These are phyloP conservation scores for Penicillium coprophilum DNA, from an alignment of 495 filamentous ascomycete species.

Conservation along the genomic window DNA sequence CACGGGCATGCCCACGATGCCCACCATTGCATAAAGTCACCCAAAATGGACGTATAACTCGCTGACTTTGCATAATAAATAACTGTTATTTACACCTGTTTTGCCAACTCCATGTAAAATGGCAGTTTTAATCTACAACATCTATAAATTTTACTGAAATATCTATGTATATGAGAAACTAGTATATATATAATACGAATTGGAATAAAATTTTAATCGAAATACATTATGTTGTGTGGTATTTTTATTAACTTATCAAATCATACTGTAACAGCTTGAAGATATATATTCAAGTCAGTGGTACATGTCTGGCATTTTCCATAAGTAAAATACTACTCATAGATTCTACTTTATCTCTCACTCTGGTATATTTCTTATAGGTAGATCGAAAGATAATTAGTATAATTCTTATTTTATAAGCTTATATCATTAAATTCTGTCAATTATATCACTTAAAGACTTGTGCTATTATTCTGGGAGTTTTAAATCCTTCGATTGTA, in stretches of 20 bases:
- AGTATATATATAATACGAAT: slow-evolving; percentile 3
- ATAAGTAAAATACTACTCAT: slow-evolving; percentile 4
- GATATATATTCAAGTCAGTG: slow-evolving; percentile 4
- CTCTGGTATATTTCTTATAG: neutral
- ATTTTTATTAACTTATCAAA: slow-evolving; percentile 5
- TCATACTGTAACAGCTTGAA: neutral
- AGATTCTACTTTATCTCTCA: neutral
- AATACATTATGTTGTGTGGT: slow-evolving; percentile 4
- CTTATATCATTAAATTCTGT: slow-evolving; percentile 6
- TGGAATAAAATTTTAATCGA: neutral
- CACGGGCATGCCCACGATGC: neutral
- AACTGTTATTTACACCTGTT: slow-evolving; percentile 1
- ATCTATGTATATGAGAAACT: slow-evolving; percentile 1
- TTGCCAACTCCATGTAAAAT: slow-evolving; percentile 1
- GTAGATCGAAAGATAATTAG: slow-evolving; percentile 2
- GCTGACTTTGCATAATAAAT: slow-evolving; percentile 1
- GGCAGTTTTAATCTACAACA: neutral
- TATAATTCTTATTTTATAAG: slow-evolving; percentile 4
- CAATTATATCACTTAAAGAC: neutral
- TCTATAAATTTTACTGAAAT: slow-evolving; percentile 11
- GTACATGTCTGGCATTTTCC: neutral
- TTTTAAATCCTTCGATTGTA: neutral
- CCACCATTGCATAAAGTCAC: no score
- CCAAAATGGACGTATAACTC: no score
- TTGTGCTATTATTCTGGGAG: slow-evolving; percentile 4